phyloP scores from a whole-genome alignment of 495 filamentous ascomycete species.

The Penicillium lividum region DNA sequence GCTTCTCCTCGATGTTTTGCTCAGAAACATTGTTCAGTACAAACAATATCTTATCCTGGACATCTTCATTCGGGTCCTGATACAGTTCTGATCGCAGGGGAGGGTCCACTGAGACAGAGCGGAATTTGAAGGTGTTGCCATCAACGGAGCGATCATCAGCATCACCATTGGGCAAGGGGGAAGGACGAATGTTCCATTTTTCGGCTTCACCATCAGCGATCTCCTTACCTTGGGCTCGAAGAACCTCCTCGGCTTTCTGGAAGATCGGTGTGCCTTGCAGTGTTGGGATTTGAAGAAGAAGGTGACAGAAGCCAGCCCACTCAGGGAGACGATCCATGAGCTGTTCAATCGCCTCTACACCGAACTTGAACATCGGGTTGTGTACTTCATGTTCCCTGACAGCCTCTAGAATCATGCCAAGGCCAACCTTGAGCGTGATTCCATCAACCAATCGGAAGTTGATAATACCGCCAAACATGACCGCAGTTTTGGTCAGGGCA shows the following conservation, averaged over 20 bases:
- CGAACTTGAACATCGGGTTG: constrained; percentile 96
- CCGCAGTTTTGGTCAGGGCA: constrained; percentile 90
- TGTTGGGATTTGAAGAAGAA: constrained; percentile 75
- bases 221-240: constrained; percentile 58
- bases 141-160: constrained; percentile 40
- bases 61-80: constrained; percentile 78
- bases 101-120: constrained; percentile 72
- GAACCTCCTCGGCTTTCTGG: constrained; percentile 76
- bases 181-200: constrained; percentile 6
- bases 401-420: constrained; percentile 95
- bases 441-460: constrained; percentile 85
- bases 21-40: constrained; percentile 94
- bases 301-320: constrained; percentile 87
- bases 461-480: constrained; percentile 96
- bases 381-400: constrained; percentile 79
- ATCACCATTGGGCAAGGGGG: constrained; percentile 7
- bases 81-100: constrained; percentile 58
- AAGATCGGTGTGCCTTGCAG: constrained; percentile 83
- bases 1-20: constrained; percentile 79
- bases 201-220: constrained; percentile 33
- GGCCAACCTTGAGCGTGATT: constrained; percentile 84
- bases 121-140: constrained; percentile 66
- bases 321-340: constrained; percentile 79
- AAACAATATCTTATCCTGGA: constrained; percentile 92
- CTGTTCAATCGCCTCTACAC: constrained; percentile 92